These are phyloP conservation scores for Dipodascopsis uninucleata DNA, from an alignment of 805 yeast genomes.

Conservation along the genomic window DNA sequence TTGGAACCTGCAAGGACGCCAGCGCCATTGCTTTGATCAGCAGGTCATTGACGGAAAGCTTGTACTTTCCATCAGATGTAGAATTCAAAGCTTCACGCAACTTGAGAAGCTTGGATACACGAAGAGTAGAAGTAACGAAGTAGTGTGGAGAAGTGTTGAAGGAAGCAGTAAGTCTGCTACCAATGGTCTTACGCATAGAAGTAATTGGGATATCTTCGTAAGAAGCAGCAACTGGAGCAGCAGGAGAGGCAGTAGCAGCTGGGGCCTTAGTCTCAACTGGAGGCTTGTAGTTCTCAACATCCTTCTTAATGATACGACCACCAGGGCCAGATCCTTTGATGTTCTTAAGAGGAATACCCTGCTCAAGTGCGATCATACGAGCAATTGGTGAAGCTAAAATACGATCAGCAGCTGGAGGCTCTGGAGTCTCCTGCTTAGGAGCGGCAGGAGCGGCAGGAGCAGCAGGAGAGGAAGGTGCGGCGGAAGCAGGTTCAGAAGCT, in stretches of 20 bases:
- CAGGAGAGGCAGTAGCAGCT: constrained; percentile 39
- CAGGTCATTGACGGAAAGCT: constrained; percentile 89
- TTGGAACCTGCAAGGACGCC: constrained; percentile 88
- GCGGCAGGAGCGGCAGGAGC: constrained; percentile 38
- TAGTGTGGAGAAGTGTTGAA: constrained; percentile 86
- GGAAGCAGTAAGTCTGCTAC: constrained; percentile 80
- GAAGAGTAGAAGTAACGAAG: constrained; percentile 80
- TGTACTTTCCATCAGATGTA: constrained; percentile 79
- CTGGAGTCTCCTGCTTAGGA: constrained; percentile 36
- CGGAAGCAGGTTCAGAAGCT: constrained; percentile 30
- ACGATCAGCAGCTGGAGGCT: constrained; percentile 47
- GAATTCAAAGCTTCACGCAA: constrained; percentile 87
- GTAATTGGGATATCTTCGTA: constrained; percentile 83
- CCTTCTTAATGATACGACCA: constrained; percentile 90
- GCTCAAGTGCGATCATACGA: constrained; percentile 85
- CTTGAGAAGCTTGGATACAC: constrained; percentile 86
- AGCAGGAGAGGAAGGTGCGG: constrained; percentile 36
- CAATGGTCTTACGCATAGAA: constrained; percentile 91
- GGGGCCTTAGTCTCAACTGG: constrained; percentile 36
- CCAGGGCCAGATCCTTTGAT: constrained; percentile 91
- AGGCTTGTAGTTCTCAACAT: constrained; percentile 70
- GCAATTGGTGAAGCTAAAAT: constrained; percentile 94
- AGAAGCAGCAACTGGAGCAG: constrained; percentile 47
- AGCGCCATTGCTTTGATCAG: constrained; percentile 90
- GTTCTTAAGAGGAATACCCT: constrained; percentile 80